Conservation (phyloP, 768 basidiomycete genomes). For the Mycena metata region DNA sequence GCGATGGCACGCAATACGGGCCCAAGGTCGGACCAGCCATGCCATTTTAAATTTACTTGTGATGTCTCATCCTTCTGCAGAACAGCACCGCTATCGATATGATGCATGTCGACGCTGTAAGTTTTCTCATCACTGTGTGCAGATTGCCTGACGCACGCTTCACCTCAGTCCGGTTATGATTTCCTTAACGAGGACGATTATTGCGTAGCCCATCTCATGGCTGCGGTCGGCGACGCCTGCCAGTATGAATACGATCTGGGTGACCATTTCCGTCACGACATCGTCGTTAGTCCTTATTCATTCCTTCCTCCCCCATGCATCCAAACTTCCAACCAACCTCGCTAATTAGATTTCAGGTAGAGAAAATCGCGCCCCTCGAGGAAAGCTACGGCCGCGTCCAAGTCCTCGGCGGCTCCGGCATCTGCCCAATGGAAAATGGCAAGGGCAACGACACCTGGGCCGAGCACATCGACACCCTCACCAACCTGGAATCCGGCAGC, state of each 20-base stretch:
- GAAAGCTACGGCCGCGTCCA: conserved; percentile 42
- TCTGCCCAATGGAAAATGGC: conserved; percentile 45
- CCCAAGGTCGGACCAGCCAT: conserved; percentile 39
- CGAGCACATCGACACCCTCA: conserved; percentile 35
- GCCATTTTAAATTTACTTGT: conserved; percentile 17
- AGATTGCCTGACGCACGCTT: conserved; percentile 17
- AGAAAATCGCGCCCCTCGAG: conserved; percentile 40
- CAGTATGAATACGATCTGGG: conserved; percentile 45
- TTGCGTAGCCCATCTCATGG: conserved; percentile 42
- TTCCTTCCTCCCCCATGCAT: conserved; percentile 12
- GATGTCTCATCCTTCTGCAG: conserved; percentile 29
- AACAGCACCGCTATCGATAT: conserved; percentile 39
- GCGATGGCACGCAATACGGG: conserved; percentile 44
- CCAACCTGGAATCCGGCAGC: conserved; percentile 29
- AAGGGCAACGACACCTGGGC: conserved; percentile 37
- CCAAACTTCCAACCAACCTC: conserved; percentile 10
- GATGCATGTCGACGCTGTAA: conserved; percentile 40
- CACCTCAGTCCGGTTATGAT: conserved; percentile 40
- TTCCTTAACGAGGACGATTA: conserved; percentile 44
- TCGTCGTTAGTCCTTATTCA: conserved; percentile 32
- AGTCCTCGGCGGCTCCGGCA: conserved; percentile 42
- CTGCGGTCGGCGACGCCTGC: conserved; percentile 40
- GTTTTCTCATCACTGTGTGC: conserved; percentile 14
- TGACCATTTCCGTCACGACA: conserved; percentile 44
- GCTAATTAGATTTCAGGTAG: conserved; percentile 37